Conservation (phyloP, 345 rosid species). For the Cochlearia excelsa region DNA sequence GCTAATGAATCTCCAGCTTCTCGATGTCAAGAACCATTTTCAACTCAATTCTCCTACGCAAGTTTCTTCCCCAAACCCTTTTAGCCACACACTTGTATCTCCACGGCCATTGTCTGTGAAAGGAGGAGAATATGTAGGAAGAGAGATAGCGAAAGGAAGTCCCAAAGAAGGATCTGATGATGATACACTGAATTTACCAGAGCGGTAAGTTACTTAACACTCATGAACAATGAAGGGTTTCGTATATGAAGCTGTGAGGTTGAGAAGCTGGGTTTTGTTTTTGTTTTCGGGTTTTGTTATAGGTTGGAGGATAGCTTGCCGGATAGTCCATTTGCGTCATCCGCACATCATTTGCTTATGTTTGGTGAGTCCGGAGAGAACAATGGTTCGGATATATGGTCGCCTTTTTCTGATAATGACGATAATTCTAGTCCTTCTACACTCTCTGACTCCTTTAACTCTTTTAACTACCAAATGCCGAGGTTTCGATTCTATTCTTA, state of each 20-base stretch:
- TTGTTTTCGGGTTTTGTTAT: not conserved
- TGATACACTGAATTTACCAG: slow-evolving; percentile 34
- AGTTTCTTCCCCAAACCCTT: slow-evolving; percentile 43
- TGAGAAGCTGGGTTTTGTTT: not conserved
- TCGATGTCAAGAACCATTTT: slow-evolving; percentile 71
- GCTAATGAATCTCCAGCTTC: slow-evolving; percentile 74
- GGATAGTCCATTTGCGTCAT: slow-evolving; percentile 36
- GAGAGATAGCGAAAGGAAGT: slow-evolving; percentile 34
- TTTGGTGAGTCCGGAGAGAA: slow-evolving; percentile 34
- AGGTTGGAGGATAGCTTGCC: slow-evolving; percentile 43
- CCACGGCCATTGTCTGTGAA: slow-evolving; percentile 39
- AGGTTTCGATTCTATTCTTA: slow-evolving; percentile 40
- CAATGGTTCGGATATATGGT: slow-evolving; percentile 34
- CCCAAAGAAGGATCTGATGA: slow-evolving; percentile 41
- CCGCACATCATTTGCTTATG: slow-evolving; percentile 35
- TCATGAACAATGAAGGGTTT: not conserved
- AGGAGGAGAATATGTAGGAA: slow-evolving; percentile 19
- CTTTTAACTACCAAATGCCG: slow-evolving; percentile 74
- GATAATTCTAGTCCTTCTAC: slow-evolving; percentile 42
- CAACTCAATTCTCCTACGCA: slow-evolving; percentile 54
- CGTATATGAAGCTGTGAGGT: slow-evolving; percentile 1
- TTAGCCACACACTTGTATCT: slow-evolving; percentile 51
- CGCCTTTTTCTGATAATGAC: slow-evolving; percentile 40
- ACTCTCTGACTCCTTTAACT: slow-evolving; percentile 40
- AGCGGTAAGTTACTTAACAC: slow-evolving; percentile 23